phyloP scores from a whole-genome alignment of 352 stramenopile genomes.

The Phytophthora sojae region DNA sequence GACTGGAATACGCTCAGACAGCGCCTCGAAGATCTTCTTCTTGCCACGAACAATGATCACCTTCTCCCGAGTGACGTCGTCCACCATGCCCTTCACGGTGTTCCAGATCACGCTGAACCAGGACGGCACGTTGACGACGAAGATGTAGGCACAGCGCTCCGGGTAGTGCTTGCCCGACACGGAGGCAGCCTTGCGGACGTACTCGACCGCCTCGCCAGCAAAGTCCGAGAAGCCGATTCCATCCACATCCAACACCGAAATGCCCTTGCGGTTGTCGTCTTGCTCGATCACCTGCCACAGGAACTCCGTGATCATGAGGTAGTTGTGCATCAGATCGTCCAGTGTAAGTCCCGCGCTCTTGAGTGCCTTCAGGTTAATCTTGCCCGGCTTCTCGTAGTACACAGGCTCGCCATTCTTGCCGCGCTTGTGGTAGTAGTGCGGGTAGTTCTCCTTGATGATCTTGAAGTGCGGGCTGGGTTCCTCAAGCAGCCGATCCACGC shows the following conservation, averaged over 20 bases:
- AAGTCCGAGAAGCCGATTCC: slow-evolving; percentile 88
- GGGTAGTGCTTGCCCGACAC: slow-evolving; percentile 94
- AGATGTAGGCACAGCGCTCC: slow-evolving; percentile 93
- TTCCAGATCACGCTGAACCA: slow-evolving; percentile 96
- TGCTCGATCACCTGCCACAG: slow-evolving; percentile 86
- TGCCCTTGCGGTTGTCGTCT: slow-evolving; percentile 88
- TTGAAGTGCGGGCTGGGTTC: slow-evolving; percentile 75
- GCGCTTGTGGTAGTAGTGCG: slow-evolving; percentile 91
- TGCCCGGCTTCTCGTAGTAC: slow-evolving; percentile 89
- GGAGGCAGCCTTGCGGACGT: slow-evolving; percentile 73
- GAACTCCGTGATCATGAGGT: slow-evolving; percentile 88
- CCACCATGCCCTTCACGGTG: slow-evolving; percentile 91
- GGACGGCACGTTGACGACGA: slow-evolving; percentile 95
- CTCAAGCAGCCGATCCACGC: slow-evolving; percentile 81
- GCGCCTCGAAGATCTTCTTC: slow-evolving; percentile 84
- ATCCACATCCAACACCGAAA: slow-evolving; percentile 86
- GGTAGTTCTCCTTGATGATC: slow-evolving; percentile 93
- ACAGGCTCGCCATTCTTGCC: slow-evolving; percentile 81
- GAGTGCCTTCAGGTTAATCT: slow-evolving; percentile 89
- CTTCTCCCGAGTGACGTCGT: slow-evolving; percentile 94
- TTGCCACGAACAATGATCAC: slow-evolving; percentile 90
- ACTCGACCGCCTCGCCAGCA: slow-evolving; percentile 87
- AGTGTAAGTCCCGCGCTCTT: slow-evolving; percentile 78
- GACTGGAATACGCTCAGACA: slow-evolving; percentile 72
- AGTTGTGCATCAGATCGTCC: slow-evolving; percentile 88